Conservation (phyloP, 2,329 filamentous ascomycete species). For the Monosporascus sp. region DNA sequence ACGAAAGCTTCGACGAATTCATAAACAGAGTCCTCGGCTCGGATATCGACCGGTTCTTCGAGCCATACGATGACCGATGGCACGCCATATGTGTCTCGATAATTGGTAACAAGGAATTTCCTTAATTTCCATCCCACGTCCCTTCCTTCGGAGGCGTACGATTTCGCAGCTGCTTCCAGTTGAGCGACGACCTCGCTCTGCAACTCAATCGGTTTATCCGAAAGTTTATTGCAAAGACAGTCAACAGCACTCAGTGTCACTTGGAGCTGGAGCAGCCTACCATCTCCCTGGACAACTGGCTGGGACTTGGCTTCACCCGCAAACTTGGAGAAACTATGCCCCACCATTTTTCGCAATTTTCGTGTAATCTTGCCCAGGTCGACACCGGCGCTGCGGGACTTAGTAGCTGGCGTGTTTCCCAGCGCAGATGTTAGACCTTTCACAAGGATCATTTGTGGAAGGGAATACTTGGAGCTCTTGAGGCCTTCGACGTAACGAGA, state of each 20-base stretch:
- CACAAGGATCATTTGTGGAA: constrained; percentile 18
- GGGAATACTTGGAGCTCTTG: constrained; percentile 2
- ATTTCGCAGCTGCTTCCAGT: constrained; percentile 16
- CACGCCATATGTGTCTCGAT: constrained; percentile 12
- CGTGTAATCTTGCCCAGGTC: constrained; percentile 9
- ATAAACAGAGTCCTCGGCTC: constrained; percentile 18
- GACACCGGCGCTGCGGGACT: constrained; percentile 8
- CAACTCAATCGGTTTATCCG: constrained; percentile 14
- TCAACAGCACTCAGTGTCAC: constrained; percentile 17
- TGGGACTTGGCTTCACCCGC: constrained; percentile 11
- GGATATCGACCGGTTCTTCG: constrained; percentile 9
- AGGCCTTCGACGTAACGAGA: constrained; percentile 16
- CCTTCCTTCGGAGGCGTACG: constrained; percentile 10
- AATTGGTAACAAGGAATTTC: constrained; percentile 22
- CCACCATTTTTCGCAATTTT: constrained; percentile 18
- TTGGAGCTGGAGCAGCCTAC: constrained; percentile 13
- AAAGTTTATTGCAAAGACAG: constrained; percentile 8
- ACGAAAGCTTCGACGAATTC: constrained; percentile 22
- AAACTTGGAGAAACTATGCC: constrained; percentile 15
- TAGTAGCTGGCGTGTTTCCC: constrained; percentile 6
- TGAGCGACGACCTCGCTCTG: constrained; percentile 12
- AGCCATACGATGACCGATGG: constrained; percentile 13
- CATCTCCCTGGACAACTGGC: constrained; percentile 5
- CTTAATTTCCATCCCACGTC: constrained; percentile 24
- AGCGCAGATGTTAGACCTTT: constrained; percentile 19